Percentiles rank a stretch among this genome's conserved stretches.
These are phyloP conservation scores for Backusella macrospora DNA, from an alignment of 192 early-diverging fungal genomes.

Conservation along the genomic window DNA sequence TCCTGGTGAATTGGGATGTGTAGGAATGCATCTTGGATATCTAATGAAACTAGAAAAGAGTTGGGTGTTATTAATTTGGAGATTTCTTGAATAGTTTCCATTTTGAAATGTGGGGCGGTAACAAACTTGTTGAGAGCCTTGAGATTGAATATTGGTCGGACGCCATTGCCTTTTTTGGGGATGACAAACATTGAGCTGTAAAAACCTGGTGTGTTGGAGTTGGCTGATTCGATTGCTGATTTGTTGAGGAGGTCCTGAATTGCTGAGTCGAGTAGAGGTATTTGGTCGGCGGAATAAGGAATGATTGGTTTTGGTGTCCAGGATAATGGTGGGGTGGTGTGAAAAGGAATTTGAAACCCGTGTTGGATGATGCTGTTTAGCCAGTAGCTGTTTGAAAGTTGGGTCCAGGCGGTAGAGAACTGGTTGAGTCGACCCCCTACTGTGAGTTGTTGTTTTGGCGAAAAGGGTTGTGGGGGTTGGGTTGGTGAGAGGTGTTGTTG, in stretches of 20 bases:
- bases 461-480: too few species aligned
- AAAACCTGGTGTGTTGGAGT: neutral
- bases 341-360: constrained; percentile 2
- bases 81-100: constrained; percentile 24
- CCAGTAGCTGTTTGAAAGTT: neutral
- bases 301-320: neutral
- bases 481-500: neutral
- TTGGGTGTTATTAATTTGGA: constrained; percentile 7
- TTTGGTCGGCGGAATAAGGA: neutral
- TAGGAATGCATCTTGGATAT: constrained; percentile 43
- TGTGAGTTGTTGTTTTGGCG: neutral
- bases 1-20: constrained; percentile 33
- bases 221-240: neutral
- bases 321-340: neutral
- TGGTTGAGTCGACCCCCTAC: neutral
- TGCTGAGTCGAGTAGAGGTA: neutral
- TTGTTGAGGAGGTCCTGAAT: neutral
- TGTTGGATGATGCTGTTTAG: neutral
- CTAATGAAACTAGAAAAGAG: constrained; percentile 37
- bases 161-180: constrained; percentile 27
- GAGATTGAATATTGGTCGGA: constrained; percentile 39
- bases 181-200: constrained; percentile 37
- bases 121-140: constrained; percentile 15
- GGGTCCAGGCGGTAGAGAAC: neutral
- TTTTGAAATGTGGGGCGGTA: constrained; percentile 30